These are phyloP conservation scores for Cydonia oblonga DNA, from an alignment of 331 rosid genomes.

Conservation along the genomic window DNA sequence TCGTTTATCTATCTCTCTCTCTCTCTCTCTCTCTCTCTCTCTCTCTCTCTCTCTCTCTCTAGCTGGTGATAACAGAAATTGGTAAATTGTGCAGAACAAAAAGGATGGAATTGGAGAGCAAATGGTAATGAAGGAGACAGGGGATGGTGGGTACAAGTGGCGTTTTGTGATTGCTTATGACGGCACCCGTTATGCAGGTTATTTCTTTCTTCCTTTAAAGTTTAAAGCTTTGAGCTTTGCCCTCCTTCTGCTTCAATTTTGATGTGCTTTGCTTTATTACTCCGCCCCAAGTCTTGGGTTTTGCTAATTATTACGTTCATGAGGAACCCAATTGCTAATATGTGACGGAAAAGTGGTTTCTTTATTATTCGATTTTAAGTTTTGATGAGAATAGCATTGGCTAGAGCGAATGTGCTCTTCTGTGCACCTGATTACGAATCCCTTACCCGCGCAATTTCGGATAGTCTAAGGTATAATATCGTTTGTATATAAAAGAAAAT, in stretches of 20 bases:
- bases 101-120: constrained; percentile 2
- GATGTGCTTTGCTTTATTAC: background rate
- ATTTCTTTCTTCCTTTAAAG: background rate
- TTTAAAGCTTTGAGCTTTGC: background rate
- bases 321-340: background rate
- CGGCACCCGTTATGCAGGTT: constrained; percentile 76
- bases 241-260: background rate
- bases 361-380: no score
- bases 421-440: background rate
- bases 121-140: constrained; percentile 14
- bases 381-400: background rate
- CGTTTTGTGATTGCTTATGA: constrained; percentile 84
- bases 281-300: background rate
- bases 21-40: background rate
- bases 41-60: background rate
- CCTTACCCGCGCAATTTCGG: background rate
- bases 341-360: background rate
- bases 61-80: background rate
- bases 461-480: background rate
- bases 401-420: background rate
- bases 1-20: no score
- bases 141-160: constrained; percentile 53
- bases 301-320: background rate
- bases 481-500: no score
- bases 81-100: constrained; percentile 20